Percentiles rank a stretch among this genome's conserved stretches.
These are phyloP conservation scores for Cucurbita moschata DNA, from an alignment of 306 rosid species.

Conservation along the genomic window DNA sequence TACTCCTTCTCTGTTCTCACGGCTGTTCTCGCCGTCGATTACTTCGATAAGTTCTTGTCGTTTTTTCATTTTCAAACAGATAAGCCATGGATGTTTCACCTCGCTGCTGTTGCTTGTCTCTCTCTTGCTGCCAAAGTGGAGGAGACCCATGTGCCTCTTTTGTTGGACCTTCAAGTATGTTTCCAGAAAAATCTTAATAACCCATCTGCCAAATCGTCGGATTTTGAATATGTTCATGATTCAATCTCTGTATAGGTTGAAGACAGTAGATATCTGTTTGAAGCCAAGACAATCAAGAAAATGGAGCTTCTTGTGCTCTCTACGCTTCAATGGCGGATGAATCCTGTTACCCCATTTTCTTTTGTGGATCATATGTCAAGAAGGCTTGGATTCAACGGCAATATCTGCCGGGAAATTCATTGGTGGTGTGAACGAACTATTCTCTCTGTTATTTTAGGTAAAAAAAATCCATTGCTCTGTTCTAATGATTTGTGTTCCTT, in stretches of 20 bases:
- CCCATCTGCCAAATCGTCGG: neutral
- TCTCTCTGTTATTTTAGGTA: slow-evolving; percentile 49
- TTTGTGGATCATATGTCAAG: slow-evolving; percentile 53
- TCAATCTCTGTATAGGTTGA: slow-evolving; percentile 38
- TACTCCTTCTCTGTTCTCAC: slow-evolving; percentile 68
- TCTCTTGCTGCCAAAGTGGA: slow-evolving; percentile 89
- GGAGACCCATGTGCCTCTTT: slow-evolving; percentile 72
- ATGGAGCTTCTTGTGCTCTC: slow-evolving; percentile 94
- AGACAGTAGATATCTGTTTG: slow-evolving; percentile 44
- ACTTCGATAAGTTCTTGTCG: slow-evolving; percentile 52
- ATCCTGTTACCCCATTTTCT: slow-evolving; percentile 61
- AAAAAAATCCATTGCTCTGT: neutral
- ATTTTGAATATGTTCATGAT: neutral
- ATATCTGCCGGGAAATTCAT: slow-evolving; percentile 48
- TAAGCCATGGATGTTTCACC: slow-evolving; percentile 86
- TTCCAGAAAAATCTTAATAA: neutral
- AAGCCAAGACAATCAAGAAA: slow-evolving; percentile 56
- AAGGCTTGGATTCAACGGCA: slow-evolving; percentile 53
- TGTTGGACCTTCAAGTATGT: slow-evolving; percentile 63
- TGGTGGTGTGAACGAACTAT: slow-evolving; percentile 38
- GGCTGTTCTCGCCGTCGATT: slow-evolving; percentile 60
- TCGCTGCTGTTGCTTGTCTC: slow-evolving; percentile 64
- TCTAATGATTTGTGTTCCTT: neutral
- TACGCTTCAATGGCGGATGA: slow-evolving; percentile 84
- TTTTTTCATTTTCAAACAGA: slow-evolving; percentile 26